Conservation (phyloP, 306 rosid species). For the Boehmeria nivea region DNA sequence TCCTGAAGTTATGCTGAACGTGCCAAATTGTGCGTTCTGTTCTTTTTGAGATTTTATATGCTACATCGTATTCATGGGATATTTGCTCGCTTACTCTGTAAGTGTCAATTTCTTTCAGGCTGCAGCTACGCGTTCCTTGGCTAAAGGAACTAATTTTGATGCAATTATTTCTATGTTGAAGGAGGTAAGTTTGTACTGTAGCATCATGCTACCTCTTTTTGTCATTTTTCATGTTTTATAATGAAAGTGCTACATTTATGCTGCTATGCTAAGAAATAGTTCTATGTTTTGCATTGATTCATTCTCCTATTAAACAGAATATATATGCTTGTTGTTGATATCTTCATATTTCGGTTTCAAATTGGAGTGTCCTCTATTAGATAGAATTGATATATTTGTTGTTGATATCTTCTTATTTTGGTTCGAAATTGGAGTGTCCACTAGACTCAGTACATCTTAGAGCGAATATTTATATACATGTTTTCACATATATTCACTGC, state of each 20-base stretch:
- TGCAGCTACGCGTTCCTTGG: conserved; percentile 88
- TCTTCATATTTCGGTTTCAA: neutral
- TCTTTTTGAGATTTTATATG: no score
- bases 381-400: neutral
- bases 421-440: neutral
- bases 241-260: conserved; percentile 2
- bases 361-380: neutral
- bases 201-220: neutral
- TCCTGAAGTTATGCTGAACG: neutral
- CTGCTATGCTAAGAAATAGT: conserved; percentile 7
- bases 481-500: no score
- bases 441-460: no score
- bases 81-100: conserved; percentile 16
- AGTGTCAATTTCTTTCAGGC: conserved; percentile 46
- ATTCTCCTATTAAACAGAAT: neutral
- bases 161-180: conserved; percentile 71
- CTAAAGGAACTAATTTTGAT: conserved; percentile 67
- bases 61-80: neutral
- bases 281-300: no score
- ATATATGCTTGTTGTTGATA: neutral
- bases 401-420: neutral
- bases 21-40: no score
- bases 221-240: neutral
- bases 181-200: conserved; percentile 55
- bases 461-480: no score